Evolutionary conservation across 768 basidiomycete species (phyloP).

Genomic region (Neoboletus subvelutipes): DNA sequence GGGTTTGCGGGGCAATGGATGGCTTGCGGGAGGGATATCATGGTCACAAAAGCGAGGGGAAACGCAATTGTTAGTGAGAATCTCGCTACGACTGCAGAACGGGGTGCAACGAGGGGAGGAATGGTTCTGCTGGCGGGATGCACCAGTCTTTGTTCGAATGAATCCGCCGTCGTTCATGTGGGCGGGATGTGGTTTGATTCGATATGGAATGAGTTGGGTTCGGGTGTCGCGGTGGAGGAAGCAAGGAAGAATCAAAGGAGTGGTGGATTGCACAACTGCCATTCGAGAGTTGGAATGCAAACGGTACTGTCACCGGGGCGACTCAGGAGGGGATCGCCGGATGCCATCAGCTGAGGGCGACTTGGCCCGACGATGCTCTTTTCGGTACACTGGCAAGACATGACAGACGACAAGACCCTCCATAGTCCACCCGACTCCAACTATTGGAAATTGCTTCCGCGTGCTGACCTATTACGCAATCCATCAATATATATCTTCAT

Average conservation of each 20-base stretch:
- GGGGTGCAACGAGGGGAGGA: neutral
- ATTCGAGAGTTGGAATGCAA: constrained; percentile 25
- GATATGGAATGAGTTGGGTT: neutral
- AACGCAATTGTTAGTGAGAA: neutral
- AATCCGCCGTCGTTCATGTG: neutral
- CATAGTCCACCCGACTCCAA: too few relatives aligned
- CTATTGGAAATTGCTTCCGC: constrained; percentile 2
- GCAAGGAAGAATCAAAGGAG: neutral
- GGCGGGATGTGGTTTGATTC: constrained; percentile 1
- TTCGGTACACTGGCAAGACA: constrained; percentile 18
- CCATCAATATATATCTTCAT: constrained; percentile 66
- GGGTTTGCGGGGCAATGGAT: neutral
- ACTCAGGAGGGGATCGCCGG: constrained; percentile 11
- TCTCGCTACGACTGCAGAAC: neutral
- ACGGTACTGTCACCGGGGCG: neutral
- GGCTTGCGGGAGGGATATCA: neutral
- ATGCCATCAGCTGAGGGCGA: constrained; percentile 10
- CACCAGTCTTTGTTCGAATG: neutral
- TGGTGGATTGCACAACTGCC: constrained; percentile 1
- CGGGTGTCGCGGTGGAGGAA: constrained; percentile 1
- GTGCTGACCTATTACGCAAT: constrained; percentile 17
- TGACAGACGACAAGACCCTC: constrained; percentile 2
- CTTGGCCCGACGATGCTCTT: constrained; percentile 20
- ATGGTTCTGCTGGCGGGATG: neutral
- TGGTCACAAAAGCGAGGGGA: neutral